Evolutionary conservation across 176 grass and related monocot species (phyloP).

Genomic region (Sorghum bicolor): DNA sequence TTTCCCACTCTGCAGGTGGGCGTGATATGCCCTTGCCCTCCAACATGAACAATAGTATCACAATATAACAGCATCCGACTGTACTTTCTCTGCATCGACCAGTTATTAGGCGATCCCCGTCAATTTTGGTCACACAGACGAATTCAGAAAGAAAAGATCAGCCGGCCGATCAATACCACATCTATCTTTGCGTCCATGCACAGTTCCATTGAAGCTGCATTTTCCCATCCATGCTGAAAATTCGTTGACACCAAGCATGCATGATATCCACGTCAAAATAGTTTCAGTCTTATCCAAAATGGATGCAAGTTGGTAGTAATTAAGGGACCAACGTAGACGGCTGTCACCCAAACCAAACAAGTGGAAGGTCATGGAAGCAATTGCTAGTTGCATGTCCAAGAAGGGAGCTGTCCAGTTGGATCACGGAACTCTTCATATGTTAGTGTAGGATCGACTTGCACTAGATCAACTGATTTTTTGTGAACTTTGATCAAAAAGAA

Average conservation of each 20-base stretch:
- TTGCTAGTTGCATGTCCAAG: neutral
- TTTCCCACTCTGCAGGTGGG: neutral
- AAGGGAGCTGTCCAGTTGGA: neutral
- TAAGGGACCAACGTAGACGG: neutral
- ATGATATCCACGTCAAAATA: neutral
- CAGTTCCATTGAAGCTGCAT: neutral
- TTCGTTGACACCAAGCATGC: neutral
- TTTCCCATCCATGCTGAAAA: neutral
- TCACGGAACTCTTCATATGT: neutral
- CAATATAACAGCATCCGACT: neutral
- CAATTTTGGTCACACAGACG: neutral
- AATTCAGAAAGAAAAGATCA: neutral
- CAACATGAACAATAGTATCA: neutral
- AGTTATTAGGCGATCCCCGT: neutral
- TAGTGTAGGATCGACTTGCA: too few relatives aligned
- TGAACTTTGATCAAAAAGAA: neutral
- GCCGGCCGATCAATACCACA: neutral
- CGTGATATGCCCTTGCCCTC: neutral
- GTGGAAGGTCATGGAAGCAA: neutral
- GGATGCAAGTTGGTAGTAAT: neutral
- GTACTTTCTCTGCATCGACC: neutral
- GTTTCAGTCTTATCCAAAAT: conserved; percentile 20
- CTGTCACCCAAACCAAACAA: neutral
- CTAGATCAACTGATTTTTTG: too few relatives aligned
- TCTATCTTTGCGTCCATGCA: neutral